Evolutionary conservation across 2,329 filamentous ascomycete species (phyloP).

Genomic region (Curvularia verruculosa): DNA sequence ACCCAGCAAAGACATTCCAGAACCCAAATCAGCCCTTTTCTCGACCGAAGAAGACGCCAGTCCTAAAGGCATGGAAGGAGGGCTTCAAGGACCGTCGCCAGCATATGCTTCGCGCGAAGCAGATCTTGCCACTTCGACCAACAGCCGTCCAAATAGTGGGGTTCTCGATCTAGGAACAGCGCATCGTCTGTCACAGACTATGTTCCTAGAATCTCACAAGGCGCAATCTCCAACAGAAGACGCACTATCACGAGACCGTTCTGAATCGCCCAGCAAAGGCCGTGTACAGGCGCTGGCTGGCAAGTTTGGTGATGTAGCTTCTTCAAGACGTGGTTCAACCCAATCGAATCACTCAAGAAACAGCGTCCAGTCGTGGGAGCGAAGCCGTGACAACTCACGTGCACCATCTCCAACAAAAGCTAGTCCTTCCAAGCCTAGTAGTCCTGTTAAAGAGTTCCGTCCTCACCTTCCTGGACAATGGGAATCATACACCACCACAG

Average conservation of each 20-base stretch:
- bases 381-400: slow-evolving; percentile 46
- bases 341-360: slow-evolving; percentile 51
- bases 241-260: slow-evolving; percentile 41
- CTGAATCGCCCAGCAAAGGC: slow-evolving; percentile 56
- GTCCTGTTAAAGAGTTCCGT: slow-evolving; percentile 50
- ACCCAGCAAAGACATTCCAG: slow-evolving; percentile 52
- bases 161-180: slow-evolving; percentile 35
- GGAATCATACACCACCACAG: slow-evolving; percentile 57
- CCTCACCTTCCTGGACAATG: slow-evolving; percentile 61
- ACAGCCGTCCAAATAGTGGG: slow-evolving; percentile 27
- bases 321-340: slow-evolving; percentile 55
- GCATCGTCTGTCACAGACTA: slow-evolving; percentile 42
- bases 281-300: slow-evolving; percentile 59
- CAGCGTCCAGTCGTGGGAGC: slow-evolving; percentile 50
- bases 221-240: slow-evolving; percentile 37
- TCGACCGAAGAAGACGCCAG: slow-evolving; percentile 48
- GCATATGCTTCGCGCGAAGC: slow-evolving; percentile 46
- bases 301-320: slow-evolving; percentile 55
- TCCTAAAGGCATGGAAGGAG: slow-evolving; percentile 33
- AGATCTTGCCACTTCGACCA: slow-evolving; percentile 44
- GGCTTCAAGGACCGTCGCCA: slow-evolving; percentile 30
- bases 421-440: slow-evolving; percentile 46
- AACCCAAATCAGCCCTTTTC: slow-evolving; percentile 56
- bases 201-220: slow-evolving; percentile 46
- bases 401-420: slow-evolving; percentile 41